Evolutionary conservation across 1,284 basidiomycete species (phyloP).

Genomic region (Cutaneotrichosporon daszewskae): DNA sequence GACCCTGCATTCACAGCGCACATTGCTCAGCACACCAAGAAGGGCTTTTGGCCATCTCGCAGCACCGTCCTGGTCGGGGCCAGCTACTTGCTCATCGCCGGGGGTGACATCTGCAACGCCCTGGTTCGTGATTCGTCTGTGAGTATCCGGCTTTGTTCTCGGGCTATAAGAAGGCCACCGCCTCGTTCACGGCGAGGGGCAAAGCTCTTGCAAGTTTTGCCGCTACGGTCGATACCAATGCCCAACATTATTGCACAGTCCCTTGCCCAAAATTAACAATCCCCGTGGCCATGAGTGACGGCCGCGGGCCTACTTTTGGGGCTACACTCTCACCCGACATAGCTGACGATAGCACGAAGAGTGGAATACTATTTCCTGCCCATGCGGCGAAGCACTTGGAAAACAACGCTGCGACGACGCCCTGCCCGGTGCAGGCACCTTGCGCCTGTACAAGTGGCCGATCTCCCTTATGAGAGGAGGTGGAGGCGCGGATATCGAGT

Average conservation of each 20-base stretch:
- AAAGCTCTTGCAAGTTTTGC: constrained; percentile 40
- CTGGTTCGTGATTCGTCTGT: constrained; percentile 59
- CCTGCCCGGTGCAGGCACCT: constrained; percentile 43
- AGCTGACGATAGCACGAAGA: constrained; percentile 51
- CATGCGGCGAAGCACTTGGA: constrained; percentile 71
- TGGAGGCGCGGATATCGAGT: constrained; percentile 46
- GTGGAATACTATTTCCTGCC: constrained; percentile 62
- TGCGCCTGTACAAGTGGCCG: constrained; percentile 69
- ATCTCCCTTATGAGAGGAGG: constrained; percentile 63
- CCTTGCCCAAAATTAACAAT: constrained; percentile 56
- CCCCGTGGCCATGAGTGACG: constrained; percentile 58
- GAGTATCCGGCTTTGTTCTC: constrained; percentile 41
- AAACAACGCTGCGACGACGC: constrained; percentile 53
- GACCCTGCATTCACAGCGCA: constrained; percentile 75
- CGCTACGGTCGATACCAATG: constrained; percentile 79
- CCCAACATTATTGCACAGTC: constrained; percentile 57
- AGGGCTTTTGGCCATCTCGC: constrained; percentile 70
- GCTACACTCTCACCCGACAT: constrained; percentile 51
- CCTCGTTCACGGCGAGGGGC: constrained; percentile 52
- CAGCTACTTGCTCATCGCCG: constrained; percentile 73
- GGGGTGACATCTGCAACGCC: constrained; percentile 54
- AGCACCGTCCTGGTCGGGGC: constrained; percentile 74
- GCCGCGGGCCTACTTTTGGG: constrained; percentile 78
- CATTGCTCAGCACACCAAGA: constrained; percentile 58
- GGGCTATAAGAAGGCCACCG: constrained; percentile 73